These are phyloP conservation scores for Fraxinus xanthoxyloides DNA, from an alignment of 305 asterid species.

Conservation along the genomic window DNA sequence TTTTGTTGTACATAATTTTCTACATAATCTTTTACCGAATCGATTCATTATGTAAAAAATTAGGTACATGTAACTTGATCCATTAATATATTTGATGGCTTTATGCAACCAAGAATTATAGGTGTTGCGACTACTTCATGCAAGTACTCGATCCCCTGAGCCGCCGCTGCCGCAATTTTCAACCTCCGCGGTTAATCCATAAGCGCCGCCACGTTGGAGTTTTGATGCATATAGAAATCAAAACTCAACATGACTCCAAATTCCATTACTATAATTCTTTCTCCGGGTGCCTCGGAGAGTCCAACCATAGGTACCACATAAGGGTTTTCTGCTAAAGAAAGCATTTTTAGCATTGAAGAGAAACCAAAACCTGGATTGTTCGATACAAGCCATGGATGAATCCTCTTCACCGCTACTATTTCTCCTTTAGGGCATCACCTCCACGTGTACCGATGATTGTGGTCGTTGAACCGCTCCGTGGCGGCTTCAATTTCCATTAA, in stretches of 20 bases:
- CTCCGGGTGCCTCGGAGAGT: slow-evolving; percentile 80
- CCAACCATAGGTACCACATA: slow-evolving; percentile 70
- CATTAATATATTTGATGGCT: slow-evolving; percentile 68
- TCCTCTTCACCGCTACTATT: slow-evolving; percentile 63
- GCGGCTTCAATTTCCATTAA: slow-evolving; percentile 76
- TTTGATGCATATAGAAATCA: slow-evolving; percentile 65
- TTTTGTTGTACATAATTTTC: too few relatives aligned
- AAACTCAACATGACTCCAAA: slow-evolving; percentile 72
- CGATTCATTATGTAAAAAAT: too few relatives aligned
- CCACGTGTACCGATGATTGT: slow-evolving; percentile 46
- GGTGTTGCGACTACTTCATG: slow-evolving; percentile 60
- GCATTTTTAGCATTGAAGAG: slow-evolving; percentile 53
- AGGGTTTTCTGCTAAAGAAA: slow-evolving; percentile 73
- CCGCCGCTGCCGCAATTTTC: slow-evolving; percentile 60
- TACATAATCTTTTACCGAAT: too few relatives aligned
- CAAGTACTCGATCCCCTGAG: slow-evolving; percentile 67
- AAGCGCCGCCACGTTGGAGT: slow-evolving; percentile 48
- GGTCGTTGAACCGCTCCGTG: slow-evolving; percentile 71
- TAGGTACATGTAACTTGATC: too few relatives aligned
- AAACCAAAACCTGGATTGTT: slow-evolving; percentile 75
- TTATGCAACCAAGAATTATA: slow-evolving; percentile 68
- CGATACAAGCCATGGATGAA: slow-evolving; percentile 61
- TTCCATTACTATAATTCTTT: slow-evolving; percentile 67
- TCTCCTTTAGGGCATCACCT: slow-evolving; percentile 54
- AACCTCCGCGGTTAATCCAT: slow-evolving; percentile 64